phyloP scores from a whole-genome alignment of 2,329 filamentous ascomycete species.

The Hirsutella rhossiliensis region DNA sequence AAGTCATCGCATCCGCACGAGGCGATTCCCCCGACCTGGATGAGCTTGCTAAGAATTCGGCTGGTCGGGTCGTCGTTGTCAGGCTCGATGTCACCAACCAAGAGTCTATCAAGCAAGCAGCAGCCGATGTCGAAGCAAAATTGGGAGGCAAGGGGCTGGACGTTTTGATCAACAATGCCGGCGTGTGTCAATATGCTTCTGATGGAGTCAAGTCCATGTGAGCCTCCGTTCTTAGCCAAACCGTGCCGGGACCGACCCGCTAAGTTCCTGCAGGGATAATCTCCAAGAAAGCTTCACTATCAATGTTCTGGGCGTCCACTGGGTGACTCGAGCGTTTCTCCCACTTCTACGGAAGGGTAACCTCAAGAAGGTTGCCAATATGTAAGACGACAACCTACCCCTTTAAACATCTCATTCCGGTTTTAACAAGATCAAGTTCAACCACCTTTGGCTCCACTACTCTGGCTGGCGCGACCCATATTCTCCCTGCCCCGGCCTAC shows the following conservation, averaged over 20 bases:
- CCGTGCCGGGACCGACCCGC: no score
- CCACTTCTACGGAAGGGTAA: constrained; percentile 23
- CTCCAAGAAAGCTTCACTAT: not conserved
- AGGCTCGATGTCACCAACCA: constrained; percentile 17
- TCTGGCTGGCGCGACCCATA: constrained; percentile 9
- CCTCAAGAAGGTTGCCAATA: constrained; percentile 28
- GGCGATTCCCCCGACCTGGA: not conserved
- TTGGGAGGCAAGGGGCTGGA: constrained; percentile 27
- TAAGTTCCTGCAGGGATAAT: constrained; percentile 2
- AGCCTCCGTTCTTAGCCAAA: no score
- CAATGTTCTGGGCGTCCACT: constrained; percentile 4
- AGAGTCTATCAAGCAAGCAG: constrained; percentile 19
- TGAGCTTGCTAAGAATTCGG: not conserved
- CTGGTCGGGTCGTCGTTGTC: constrained; percentile 15
- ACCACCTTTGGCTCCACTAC: constrained; percentile 28
- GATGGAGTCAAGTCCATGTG: not conserved
- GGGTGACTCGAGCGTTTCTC: constrained; percentile 21
- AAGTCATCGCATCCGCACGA: not conserved
- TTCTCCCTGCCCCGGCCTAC: constrained; percentile 23
- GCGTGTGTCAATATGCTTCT: not conserved
- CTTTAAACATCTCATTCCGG: no score
- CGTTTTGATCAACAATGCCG: constrained; percentile 33
- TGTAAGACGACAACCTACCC: constrained; percentile 15
- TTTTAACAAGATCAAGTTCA: not conserved
- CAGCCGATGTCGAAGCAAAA: constrained; percentile 13